A percentile compares a stretch with the other conserved stretches of the same genome.
Evolutionary conservation across 2,329 filamentous ascomycete species (phyloP).

Genomic region (Pleomassaria siparia): DNA sequence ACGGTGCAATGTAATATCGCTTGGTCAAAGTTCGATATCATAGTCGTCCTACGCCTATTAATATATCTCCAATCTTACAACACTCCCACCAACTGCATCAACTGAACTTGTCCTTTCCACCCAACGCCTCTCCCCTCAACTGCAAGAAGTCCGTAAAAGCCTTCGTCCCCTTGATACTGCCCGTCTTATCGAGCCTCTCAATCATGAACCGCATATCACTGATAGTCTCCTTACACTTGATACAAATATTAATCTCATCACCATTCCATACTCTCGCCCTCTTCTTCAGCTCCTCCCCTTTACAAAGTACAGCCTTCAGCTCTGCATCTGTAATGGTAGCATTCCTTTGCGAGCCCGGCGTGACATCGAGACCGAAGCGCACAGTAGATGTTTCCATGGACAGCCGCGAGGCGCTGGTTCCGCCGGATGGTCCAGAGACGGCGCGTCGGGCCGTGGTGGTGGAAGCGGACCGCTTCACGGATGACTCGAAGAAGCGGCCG

Average conservation of each 20-base stretch:
- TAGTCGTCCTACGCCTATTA: too few species aligned
- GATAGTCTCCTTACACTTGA: conserved; percentile 29
- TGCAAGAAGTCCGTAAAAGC: conserved; percentile 35
- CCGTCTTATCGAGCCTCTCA: conserved; percentile 30
- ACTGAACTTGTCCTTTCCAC: conserved; percentile 9
- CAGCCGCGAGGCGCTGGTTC: background rate
- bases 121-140: conserved; percentile 20
- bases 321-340: conserved; percentile 20
- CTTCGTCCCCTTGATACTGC: conserved; percentile 30
- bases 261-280: conserved; percentile 23
- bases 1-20: background rate
- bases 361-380: background rate
- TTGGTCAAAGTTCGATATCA: too few species aligned
- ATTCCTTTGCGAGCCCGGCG: background rate
- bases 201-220: conserved; percentile 35
- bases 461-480: background rate
- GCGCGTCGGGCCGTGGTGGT: background rate
- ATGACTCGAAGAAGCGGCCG: conserved; percentile 12
- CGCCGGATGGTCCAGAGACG: conserved; percentile 1
- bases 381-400: conserved; percentile 3
- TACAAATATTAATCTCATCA: conserved; percentile 29
- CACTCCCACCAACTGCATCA: conserved; percentile 9
- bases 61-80: too few species aligned
- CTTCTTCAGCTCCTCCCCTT: conserved; percentile 14
- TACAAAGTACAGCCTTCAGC: conserved; percentile 22